Evolutionary conservation across 768 basidiomycete species (phyloP).

Genomic region (Lactarius sanguifluus): DNA sequence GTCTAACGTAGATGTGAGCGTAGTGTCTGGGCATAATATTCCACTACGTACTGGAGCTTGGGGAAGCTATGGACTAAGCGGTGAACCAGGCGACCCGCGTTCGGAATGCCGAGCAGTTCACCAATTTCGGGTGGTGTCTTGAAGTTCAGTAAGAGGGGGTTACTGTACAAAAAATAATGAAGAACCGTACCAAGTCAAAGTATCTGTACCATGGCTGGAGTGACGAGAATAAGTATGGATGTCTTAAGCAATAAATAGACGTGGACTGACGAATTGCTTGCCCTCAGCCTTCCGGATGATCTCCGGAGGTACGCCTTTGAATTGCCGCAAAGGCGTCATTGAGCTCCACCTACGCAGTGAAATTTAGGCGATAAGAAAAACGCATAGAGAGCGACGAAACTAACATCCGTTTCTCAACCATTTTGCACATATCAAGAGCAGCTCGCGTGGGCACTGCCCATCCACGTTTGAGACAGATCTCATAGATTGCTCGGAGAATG

Average conservation of each 20-base stretch:
- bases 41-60: constrained; percentile 69
- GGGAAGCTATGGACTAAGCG: constrained; percentile 95
- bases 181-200: constrained; percentile 69
- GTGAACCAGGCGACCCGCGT: constrained; percentile 90
- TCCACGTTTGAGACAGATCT: constrained; percentile 97
- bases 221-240: constrained; percentile 4
- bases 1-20: constrained; percentile 40
- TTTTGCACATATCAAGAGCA: constrained; percentile 92
- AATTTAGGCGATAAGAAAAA: neutral
- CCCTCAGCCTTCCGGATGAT: constrained; percentile 90
- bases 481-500: constrained; percentile 94
- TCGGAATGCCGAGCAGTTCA: constrained; percentile 91
- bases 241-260: neutral
- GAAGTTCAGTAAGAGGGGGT: constrained; percentile 12
- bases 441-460: constrained; percentile 95
- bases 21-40: neutral
- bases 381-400: constrained; percentile 30
- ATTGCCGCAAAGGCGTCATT: constrained; percentile 96
- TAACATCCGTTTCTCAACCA: constrained; percentile 85
- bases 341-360: constrained; percentile 79
- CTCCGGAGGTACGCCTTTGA: constrained; percentile 85
- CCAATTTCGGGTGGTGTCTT: constrained; percentile 86
- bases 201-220: constrained; percentile 95
- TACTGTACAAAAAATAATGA: neutral
- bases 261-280: constrained; percentile 84